Conservation (phyloP, 2,329 filamentous ascomycete genomes). For the Juglanconis sp. region DNA sequence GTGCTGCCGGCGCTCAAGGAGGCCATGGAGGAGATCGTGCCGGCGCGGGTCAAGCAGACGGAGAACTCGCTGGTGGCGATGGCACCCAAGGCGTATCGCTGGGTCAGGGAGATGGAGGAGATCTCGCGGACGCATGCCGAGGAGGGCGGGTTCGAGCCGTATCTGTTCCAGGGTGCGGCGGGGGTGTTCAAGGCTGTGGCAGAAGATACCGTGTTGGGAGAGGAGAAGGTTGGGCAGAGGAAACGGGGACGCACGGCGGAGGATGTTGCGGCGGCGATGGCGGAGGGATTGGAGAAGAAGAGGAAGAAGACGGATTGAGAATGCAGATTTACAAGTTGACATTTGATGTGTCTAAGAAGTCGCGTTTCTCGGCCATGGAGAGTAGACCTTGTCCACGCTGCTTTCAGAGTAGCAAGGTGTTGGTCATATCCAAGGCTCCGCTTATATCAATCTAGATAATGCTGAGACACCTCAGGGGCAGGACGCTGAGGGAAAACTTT, state of each 20-base stretch:
- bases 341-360: too few relatives aligned
- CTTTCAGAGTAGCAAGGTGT: too few relatives aligned
- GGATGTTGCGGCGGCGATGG: conserved; percentile 51
- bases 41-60: conserved; percentile 42
- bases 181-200: conserved; percentile 60
- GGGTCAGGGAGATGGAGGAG: conserved; percentile 76
- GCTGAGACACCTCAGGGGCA: too few relatives aligned
- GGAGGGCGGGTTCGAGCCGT: conserved; percentile 59
- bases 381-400: not conserved
- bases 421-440: too few relatives aligned
- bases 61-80: conserved; percentile 49
- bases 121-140: conserved; percentile 64
- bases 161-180: conserved; percentile 58
- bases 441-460: too few relatives aligned
- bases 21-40: conserved; percentile 51
- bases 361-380: not conserved
- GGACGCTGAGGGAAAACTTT: too few relatives aligned
- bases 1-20: conserved; percentile 57
- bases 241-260: conserved; percentile 30
- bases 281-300: conserved; percentile 37
- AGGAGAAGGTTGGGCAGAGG: conserved; percentile 22
- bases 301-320: conserved; percentile 22
- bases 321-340: not conserved
- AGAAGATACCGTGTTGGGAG: conserved; percentile 57
- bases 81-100: conserved; percentile 73